These are phyloP conservation scores for Cercospora nicotianae DNA, from an alignment of 2,329 filamentous ascomycete species.

Conservation along the genomic window DNA sequence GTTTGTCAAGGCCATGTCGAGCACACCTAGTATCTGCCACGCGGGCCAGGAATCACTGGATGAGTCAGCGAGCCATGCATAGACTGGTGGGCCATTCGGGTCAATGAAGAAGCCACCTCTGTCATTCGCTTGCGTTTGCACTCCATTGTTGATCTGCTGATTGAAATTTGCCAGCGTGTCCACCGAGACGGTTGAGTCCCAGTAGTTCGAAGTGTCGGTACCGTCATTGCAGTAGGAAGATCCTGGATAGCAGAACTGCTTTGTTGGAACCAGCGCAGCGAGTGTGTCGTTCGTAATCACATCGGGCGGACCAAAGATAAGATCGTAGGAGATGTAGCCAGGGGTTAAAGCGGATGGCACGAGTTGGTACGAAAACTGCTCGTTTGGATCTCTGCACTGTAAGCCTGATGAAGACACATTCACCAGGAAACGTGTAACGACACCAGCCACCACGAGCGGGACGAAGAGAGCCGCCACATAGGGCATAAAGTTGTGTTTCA, in stretches of 20 bases:
- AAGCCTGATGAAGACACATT: conserved; percentile 51
- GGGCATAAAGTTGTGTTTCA: conserved; percentile 74
- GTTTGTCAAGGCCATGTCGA: conserved; percentile 73
- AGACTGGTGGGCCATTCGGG: conserved; percentile 9
- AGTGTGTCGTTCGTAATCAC: conserved; percentile 1
- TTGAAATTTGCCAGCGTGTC: conserved; percentile 15
- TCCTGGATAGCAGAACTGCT: conserved; percentile 14
- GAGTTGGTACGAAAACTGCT: background rate
- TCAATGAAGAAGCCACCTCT: conserved; percentile 19
- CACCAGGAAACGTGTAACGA: conserved; percentile 68
- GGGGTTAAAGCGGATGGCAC: conserved; percentile 8
- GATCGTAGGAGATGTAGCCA: background rate
- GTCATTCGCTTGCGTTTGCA: background rate
- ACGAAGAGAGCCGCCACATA: conserved; percentile 71
- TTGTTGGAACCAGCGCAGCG: conserved; percentile 12
- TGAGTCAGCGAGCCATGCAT: conserved; percentile 13
- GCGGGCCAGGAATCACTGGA: background rate
- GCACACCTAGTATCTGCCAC: conserved; percentile 45
- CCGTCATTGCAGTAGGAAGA: background rate
- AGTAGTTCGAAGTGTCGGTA: background rate
- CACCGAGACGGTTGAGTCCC: background rate
- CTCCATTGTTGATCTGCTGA: conserved; percentile 9
- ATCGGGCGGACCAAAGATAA: conserved; percentile 12
- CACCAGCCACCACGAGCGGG: conserved; percentile 72
- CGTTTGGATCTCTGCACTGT: conserved; percentile 41